Conservation (phyloP, 345 rosid species). For the Clausena lansium region DNA sequence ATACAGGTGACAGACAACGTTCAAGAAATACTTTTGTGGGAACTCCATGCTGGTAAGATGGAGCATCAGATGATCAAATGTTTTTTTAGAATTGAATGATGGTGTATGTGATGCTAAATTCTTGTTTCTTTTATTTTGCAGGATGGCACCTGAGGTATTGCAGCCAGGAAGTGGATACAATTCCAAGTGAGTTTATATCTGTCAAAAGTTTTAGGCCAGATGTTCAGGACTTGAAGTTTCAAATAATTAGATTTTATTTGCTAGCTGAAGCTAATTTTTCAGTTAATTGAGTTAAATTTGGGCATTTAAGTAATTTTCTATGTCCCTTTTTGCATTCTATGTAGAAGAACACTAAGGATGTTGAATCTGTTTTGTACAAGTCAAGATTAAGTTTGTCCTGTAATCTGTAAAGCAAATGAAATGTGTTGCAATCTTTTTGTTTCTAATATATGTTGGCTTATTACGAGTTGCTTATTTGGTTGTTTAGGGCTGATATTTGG, state of each 20-base stretch:
- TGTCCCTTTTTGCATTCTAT: background rate
- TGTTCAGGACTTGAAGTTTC: slow-evolving; percentile 4
- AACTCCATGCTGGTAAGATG: slow-evolving; percentile 92
- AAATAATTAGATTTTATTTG: background rate
- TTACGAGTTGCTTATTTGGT: slow-evolving; percentile 25
- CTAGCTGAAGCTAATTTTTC: background rate
- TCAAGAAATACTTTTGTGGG: slow-evolving; percentile 97
- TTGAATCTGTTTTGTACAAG: background rate
- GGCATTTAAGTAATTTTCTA: background rate
- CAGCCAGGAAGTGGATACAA: slow-evolving; percentile 98
- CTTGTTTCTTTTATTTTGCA: slow-evolving; percentile 32
- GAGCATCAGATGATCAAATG: background rate
- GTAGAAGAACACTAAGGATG: background rate
- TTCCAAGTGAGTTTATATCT: slow-evolving; percentile 72
- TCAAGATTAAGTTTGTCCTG: background rate
- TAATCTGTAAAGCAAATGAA: background rate
- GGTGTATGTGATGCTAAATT: background rate
- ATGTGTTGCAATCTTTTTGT: background rate
- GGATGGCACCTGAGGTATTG: slow-evolving; percentile 99
- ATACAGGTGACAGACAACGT: slow-evolving; percentile 91
- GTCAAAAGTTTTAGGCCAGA: background rate
- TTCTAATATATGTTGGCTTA: slow-evolving; percentile 11
- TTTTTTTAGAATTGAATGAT: background rate
- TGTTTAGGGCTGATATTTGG: slow-evolving; percentile 97
- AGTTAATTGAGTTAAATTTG: background rate